These are phyloP conservation scores for Coriolopsis trogii DNA, from an alignment of 1,284 basidiomycete species.

Conservation along the genomic window DNA sequence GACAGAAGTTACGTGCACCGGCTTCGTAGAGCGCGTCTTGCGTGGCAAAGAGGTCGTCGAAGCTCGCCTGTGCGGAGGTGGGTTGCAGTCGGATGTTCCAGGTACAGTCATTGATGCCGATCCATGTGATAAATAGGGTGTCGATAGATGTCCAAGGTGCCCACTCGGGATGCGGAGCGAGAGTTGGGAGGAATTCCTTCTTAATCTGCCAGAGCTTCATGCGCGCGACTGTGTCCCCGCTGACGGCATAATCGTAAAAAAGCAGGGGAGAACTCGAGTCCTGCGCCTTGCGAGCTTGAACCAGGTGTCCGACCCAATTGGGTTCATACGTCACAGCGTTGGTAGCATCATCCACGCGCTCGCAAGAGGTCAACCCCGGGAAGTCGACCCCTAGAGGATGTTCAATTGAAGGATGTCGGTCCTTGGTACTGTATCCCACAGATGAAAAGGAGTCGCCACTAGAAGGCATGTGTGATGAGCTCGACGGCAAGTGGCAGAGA, in stretches of 20 bases:
- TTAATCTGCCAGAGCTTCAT: slow-evolving; percentile 41
- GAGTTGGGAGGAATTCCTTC: slow-evolving; percentile 36
- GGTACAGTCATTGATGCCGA: slow-evolving; percentile 63
- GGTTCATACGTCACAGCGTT: slow-evolving; percentile 28
- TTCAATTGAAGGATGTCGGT: slow-evolving; percentile 30
- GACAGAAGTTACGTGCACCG: slow-evolving; percentile 61
- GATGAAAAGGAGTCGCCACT: slow-evolving; percentile 58
- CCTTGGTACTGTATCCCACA: slow-evolving; percentile 34
- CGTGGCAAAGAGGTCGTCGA: slow-evolving; percentile 33
- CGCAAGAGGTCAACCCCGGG: slow-evolving; percentile 47
- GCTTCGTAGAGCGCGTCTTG: slow-evolving; percentile 48
- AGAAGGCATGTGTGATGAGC: not conserved
- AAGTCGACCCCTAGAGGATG: slow-evolving; percentile 49
- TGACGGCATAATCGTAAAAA: slow-evolving; percentile 52
- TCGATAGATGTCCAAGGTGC: slow-evolving; percentile 43
- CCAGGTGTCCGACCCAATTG: slow-evolving; percentile 60
- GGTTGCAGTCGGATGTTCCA: slow-evolving; percentile 30
- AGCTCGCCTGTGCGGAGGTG: slow-evolving; percentile 14
- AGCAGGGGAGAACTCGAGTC: slow-evolving; percentile 37
- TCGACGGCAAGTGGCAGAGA: not conserved
- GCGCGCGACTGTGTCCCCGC: slow-evolving; percentile 45
- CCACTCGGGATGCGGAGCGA: slow-evolving; percentile 40
- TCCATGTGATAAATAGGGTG: slow-evolving; percentile 59
- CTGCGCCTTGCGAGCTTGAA: slow-evolving; percentile 40
- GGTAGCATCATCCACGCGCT: slow-evolving; percentile 29